Base-by-base conservation (phyloP, 495 filamentous ascomycete genomes). In the Talaromyces wortmannii region DNA sequence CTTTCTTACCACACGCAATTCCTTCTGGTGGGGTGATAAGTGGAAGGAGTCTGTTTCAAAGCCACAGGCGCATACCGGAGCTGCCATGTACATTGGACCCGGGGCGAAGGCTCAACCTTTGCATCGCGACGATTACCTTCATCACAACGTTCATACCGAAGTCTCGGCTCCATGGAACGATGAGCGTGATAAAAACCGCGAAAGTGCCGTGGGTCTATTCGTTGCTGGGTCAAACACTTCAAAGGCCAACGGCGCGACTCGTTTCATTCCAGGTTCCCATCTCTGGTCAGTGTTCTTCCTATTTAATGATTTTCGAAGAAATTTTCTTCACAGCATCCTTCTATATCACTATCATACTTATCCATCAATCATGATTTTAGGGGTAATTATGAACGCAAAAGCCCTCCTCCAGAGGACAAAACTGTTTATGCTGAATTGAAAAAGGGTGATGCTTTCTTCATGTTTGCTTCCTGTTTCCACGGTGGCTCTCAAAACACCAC, bases 261-360 rank as follows among this genome's bases (percentile, higher is more conserved):
- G 67, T 10, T 66, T 77, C 51, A 72, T 77, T 48, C 73, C 71
- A 3, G 63, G 69, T 11, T 67, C 61, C 30, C 76, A 79, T 59
- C 63, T 74, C 7, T 76, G 75, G 73, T 63, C 60, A 44, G 12
- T 33, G 7, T 32, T 48, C 40, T 33, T 32, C 0, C 10, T 15
- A 43, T 2, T 43, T 4, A 43, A 11, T 2, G 40, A 43, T 15
- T 43, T 52, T 45, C n/a, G n/a, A 29, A 10, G 55, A 31, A 42
- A 59, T 48, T 32, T 55, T 59, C 12, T 42, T 16, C 33, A 59
- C 15, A 5, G 31, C 51, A 31, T 16, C 45, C 6, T 56, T 29
- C 36, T 48, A 8, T 57, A 31, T 52, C 51, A 10, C 16, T 32
- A 31, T 13, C 15, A 48, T 31, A 59, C 45, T 56, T 30, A 13